Evolutionary conservation across 2,329 filamentous ascomycete genomes (phyloP), one percentile per base, ranked within the genome.

Genomic region (Pseudocercospora pini-densiflorae): DNA sequence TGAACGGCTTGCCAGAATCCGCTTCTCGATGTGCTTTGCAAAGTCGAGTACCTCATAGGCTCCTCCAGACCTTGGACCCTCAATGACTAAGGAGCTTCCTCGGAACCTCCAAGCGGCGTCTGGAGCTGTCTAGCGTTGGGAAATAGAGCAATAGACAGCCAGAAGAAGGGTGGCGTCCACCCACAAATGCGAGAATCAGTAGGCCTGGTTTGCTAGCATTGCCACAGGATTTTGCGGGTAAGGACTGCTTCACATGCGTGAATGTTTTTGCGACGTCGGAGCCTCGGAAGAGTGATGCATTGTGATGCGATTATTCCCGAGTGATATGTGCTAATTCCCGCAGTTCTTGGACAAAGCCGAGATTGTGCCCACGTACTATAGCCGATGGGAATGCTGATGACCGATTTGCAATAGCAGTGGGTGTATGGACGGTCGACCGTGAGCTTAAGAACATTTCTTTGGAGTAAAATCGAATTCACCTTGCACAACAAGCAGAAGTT

Each of bases 31-130:
- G 58, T 36, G 53, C 47, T 54, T 12, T 24, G 40, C 21, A 57
- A 40, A 64, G 27, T 59, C 19, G 47, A 40, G 27, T 27, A 27
- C 27, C 29, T 51, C 55, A 59, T 57, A 36, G 61, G 61, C 49
- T 24, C 23, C 27, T 51, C 33, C 7, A 59, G 33, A 59, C 45
- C 55, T 12, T 43, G n/a, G 33, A 40, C 31, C 29, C 36, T 40
- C 40, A 19, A 36, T 57, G 53, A 57, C 54, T 33, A 31, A 57
- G 24, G 29, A 36, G 19, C 24, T 27, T 54, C 6, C 14, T 27
- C 51, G 24, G n/a, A n/a, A 16, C 24, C 14, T 19, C 14, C 27
- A 4, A 33, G 53, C 53, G n/a, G 49, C 1, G 6, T 53, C 49
- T 16, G 49, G 21, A 51, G n/a, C 47, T 51, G n/a, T 51, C 47